Evolutionary conservation across 83 land plant species (phyloP).

Genomic region (Diphasiastrum complanatum): DNA sequence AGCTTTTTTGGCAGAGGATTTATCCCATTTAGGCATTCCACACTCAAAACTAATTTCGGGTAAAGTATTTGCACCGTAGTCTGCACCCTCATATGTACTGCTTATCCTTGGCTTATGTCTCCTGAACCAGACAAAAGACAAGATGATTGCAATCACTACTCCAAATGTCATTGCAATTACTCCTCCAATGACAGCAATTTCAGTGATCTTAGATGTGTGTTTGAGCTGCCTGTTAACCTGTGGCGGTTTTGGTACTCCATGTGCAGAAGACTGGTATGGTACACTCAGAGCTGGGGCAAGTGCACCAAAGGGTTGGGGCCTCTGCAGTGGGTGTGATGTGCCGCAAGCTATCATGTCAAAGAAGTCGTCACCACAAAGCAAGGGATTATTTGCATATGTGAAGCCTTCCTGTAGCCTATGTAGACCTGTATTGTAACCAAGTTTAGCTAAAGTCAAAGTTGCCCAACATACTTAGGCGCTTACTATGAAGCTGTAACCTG

Average conservation of each 20-base stretch:
- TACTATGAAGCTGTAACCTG: too few species aligned
- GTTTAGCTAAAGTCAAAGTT: too few species aligned
- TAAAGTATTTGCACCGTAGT: not conserved
- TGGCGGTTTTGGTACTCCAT: conserved; percentile 25
- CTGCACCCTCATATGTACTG: conserved; percentile 28
- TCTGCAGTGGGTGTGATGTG: conserved; percentile 1
- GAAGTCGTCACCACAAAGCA: conserved; percentile 55
- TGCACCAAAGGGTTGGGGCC: conserved; percentile 42
- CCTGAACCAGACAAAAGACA: conserved; percentile 49
- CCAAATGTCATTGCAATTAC: conserved; percentile 30
- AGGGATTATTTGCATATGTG: conserved; percentile 48
- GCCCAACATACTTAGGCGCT: too few species aligned
- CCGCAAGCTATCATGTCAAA: conserved; percentile 30
- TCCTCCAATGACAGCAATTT: conserved; percentile 31
- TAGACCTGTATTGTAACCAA: too few species aligned
- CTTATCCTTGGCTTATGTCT: conserved; percentile 59
- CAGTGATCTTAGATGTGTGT: conserved; percentile 18
- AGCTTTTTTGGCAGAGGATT: conserved; percentile 36
- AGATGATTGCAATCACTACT: conserved; percentile 18
- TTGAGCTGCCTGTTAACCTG: not conserved
- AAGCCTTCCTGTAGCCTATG: conserved; percentile 46
- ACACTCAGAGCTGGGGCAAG: conserved; percentile 9
- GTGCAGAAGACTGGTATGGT: conserved; percentile 3
- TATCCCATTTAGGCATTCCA: conserved; percentile 53
- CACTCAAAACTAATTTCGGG: conserved; percentile 1